These are phyloP conservation scores for Amauroascus verrucosus DNA, from an alignment of 2,329 filamentous ascomycete species.

Conservation along the genomic window DNA sequence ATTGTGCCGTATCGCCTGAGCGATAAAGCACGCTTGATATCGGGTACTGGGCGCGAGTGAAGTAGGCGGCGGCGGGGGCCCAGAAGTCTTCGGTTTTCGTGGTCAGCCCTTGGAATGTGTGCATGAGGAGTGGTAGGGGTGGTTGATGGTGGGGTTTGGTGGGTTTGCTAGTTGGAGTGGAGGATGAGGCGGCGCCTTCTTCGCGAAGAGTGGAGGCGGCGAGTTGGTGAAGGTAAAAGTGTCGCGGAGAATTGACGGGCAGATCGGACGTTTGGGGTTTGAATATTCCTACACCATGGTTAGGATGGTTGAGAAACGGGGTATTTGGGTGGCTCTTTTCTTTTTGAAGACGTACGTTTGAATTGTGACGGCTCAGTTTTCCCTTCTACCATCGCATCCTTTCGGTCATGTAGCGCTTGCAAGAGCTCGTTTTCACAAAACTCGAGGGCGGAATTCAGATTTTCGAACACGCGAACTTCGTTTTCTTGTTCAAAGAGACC, in stretches of 20 bases:
- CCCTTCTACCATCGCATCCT: conserved; percentile 37
- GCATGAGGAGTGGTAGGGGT: conserved; percentile 83
- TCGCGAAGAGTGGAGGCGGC: conserved; percentile 66
- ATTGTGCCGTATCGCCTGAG: conserved; percentile 63
- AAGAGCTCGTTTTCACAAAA: conserved; percentile 91
- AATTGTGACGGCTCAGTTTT: conserved; percentile 1
- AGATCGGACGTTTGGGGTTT: conserved; percentile 31
- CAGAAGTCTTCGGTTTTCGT: conserved; percentile 89
- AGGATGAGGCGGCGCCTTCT: conserved; percentile 25
- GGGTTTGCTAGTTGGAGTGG: conserved; percentile 1
- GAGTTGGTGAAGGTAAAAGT: conserved; percentile 64
- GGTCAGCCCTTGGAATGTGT: conserved; percentile 87
- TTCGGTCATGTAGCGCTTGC: conserved; percentile 63
- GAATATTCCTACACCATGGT: conserved; percentile 1
- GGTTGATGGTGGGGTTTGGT: conserved; percentile 50
- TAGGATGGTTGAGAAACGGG: background rate
- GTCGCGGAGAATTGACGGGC: conserved; percentile 65
- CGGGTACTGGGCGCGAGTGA: conserved; percentile 56
- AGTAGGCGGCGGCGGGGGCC: conserved; percentile 70
- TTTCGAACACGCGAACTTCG: conserved; percentile 70
- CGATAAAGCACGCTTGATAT: conserved; percentile 66
- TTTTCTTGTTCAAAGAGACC: conserved; percentile 66
- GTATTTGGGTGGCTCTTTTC: background rate
- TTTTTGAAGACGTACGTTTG: background rate
- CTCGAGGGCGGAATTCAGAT: conserved; percentile 87